A percentile compares a stretch with the other conserved stretches of the same genome.
These are phyloP conservation scores for Trichoderma polysporum DNA, from an alignment of 2,329 filamentous ascomycete species.

Conservation along the genomic window DNA sequence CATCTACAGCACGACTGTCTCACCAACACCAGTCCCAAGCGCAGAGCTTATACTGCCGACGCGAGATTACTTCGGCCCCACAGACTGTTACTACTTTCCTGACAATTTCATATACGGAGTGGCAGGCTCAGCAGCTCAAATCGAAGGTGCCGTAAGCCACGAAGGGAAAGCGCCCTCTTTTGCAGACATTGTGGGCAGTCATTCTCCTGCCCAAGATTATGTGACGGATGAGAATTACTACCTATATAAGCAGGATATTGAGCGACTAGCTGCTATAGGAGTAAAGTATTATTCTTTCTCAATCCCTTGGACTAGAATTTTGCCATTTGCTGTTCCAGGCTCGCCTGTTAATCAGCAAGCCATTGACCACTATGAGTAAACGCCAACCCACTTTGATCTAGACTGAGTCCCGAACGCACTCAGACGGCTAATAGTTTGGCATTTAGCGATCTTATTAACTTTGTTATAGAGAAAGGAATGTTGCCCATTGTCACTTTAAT, in stretches of 20 bases:
- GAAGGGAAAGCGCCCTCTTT: constrained; percentile 45
- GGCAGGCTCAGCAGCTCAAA: constrained; percentile 45
- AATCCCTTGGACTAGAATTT: constrained; percentile 52
- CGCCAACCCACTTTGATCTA: no score
- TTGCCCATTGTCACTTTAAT: constrained; percentile 48
- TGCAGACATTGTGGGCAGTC: constrained; percentile 41
- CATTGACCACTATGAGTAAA: constrained; percentile 46
- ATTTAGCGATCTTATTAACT: constrained; percentile 50
- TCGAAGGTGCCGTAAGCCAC: constrained; percentile 46
- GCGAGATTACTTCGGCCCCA: constrained; percentile 48
- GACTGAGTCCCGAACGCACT: not conserved
- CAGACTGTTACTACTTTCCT: constrained; percentile 51
- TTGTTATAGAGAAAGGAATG: constrained; percentile 49
- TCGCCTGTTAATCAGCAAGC: constrained; percentile 52
- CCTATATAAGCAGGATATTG: constrained; percentile 57
- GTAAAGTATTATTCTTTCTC: constrained; percentile 53
- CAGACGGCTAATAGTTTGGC: not conserved
- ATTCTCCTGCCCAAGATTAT: constrained; percentile 32
- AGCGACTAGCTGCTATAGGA: constrained; percentile 51
- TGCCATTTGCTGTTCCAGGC: constrained; percentile 50
- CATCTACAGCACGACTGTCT: constrained; percentile 48
- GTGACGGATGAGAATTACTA: constrained; percentile 54
- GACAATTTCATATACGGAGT: constrained; percentile 50
- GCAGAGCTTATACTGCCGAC: constrained; percentile 57
- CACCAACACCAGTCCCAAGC: constrained; percentile 53